phyloP scores from a whole-genome alignment of 2,329 filamentous ascomycete genomes.

The Diplodia scrobiculata region DNA sequence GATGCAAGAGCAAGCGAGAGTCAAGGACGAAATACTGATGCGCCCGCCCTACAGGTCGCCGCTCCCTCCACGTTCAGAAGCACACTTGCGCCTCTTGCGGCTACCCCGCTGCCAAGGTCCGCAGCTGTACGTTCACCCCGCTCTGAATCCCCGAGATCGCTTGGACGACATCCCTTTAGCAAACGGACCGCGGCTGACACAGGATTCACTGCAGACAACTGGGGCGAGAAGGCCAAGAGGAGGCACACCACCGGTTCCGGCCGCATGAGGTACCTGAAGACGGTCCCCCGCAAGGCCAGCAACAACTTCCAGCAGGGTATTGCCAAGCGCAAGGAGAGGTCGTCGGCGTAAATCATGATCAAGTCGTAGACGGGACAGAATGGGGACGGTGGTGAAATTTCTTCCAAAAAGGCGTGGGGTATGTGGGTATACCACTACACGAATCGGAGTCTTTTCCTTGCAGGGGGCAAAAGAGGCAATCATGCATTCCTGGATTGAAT shows the following conservation, averaged over 20 bases:
- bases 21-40: slow-evolving; percentile 41
- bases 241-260: slow-evolving; percentile 99
- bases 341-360: slow-evolving; percentile 29
- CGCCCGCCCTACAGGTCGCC: slow-evolving; percentile 66
- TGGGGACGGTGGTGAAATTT: slow-evolving; percentile 24
- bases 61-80: slow-evolving; percentile 99
- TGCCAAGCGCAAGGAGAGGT: slow-evolving; percentile 65
- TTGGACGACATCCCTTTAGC: slow-evolving; percentile 9
- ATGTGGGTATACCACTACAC: slow-evolving; percentile 22
- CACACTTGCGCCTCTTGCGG: slow-evolving; percentile 94
- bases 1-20: slow-evolving; percentile 13
- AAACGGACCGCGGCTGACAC: slow-evolving; percentile 35
- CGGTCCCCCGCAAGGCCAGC: slow-evolving; percentile 88
- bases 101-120: slow-evolving; percentile 94
- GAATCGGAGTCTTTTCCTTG: slow-evolving; percentile 28
- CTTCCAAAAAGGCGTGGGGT: slow-evolving; percentile 26
- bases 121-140: slow-evolving; percentile 83
- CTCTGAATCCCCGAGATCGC: slow-evolving; percentile 6
- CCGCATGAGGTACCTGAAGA: slow-evolving; percentile 93
- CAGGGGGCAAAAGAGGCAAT: slow-evolving; percentile 23
- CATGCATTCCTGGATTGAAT: slow-evolving; percentile 27
- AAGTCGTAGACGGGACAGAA: slow-evolving; percentile 21
- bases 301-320: slow-evolving; percentile 94
- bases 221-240: slow-evolving; percentile 99
- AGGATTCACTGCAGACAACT: slow-evolving; percentile 73